A percentile compares a stretch with the other conserved stretches of the same genome.
Evolutionary conservation across 2,329 filamentous ascomycete genomes (phyloP).

Genomic region (Decorospora gaudefroyi): DNA sequence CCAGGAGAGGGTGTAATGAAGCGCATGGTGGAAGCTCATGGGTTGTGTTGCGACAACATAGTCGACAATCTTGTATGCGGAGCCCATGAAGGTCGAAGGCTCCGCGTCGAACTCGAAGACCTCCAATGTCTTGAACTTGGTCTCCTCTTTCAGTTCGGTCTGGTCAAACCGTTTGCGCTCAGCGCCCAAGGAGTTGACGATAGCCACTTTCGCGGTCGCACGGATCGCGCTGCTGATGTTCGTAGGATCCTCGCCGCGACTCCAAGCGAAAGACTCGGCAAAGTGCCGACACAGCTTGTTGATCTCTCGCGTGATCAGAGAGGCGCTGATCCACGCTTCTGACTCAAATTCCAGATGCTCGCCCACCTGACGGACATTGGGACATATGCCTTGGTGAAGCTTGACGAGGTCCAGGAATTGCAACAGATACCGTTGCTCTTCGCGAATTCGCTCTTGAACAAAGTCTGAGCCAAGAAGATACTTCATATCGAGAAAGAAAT

Average conservation of each 20-base stretch:
- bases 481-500: constrained; percentile 94
- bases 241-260: constrained; percentile 64
- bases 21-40: constrained; percentile 95
- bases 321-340: constrained; percentile 96
- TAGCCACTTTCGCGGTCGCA: constrained; percentile 78
- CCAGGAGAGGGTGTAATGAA: constrained; percentile 97
- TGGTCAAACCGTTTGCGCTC: constrained; percentile 84
- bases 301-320: constrained; percentile 90
- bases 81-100: constrained; percentile 32
- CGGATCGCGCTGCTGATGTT: constrained; percentile 73
- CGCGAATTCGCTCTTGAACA: constrained; percentile 81
- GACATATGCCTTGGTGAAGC: constrained; percentile 94
- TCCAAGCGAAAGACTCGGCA: constrained; percentile 79
- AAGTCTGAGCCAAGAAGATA: constrained; percentile 88
- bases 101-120: constrained; percentile 77
- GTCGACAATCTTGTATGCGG: constrained; percentile 67
- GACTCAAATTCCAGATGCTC: constrained; percentile 99
- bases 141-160: constrained; percentile 83
- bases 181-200: constrained; percentile 85
- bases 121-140: constrained; percentile 76
- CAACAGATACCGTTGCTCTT: constrained; percentile 82
- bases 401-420: constrained; percentile 97
- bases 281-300: constrained; percentile 89
- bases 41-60: constrained; percentile 87
- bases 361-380: constrained; percentile 86